These are phyloP conservation scores for Euphorbia pulcherrima DNA, from an alignment of 345 rosid genomes.

Conservation along the genomic window DNA sequence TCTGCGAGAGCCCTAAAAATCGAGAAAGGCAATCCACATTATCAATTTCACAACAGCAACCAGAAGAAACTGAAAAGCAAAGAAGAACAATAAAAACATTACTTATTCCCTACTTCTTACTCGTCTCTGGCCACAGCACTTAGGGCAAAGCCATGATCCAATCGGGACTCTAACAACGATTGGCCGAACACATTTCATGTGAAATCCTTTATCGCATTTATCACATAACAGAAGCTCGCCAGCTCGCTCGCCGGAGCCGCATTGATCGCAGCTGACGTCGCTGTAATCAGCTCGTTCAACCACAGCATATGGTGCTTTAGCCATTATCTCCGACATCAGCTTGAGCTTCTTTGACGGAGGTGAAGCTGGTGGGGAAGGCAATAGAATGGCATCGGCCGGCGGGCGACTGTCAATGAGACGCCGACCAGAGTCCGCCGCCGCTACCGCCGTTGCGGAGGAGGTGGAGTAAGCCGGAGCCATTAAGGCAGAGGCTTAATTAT, in stretches of 20 bases:
- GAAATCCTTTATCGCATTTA: constrained; percentile 82
- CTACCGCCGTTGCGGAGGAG: constrained; percentile 17
- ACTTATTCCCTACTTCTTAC: constrained; percentile 68
- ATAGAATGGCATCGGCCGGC: constrained; percentile 44
- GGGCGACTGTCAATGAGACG: constrained; percentile 36
- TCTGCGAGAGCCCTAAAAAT: constrained; percentile 68
- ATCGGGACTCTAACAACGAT: constrained; percentile 73
- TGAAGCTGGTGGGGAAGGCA: constrained; percentile 36
- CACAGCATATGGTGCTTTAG: constrained; percentile 41
- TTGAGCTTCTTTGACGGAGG: constrained; percentile 52
- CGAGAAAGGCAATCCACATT: constrained; percentile 18
- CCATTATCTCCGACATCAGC: constrained; percentile 52
- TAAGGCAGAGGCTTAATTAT: background rate
- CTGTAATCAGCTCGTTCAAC: constrained; percentile 42
- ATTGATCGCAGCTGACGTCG: constrained; percentile 59
- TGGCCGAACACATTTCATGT: constrained; percentile 83
- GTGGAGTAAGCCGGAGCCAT: constrained; percentile 42
- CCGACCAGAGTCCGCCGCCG: no score
- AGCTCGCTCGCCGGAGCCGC: constrained; percentile 59
- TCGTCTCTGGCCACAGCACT: constrained; percentile 66
- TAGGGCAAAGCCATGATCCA: constrained; percentile 74
- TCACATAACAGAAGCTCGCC: constrained; percentile 79
- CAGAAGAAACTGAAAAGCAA: no score
- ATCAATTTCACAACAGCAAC: no score
- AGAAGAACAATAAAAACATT: no score